A percentile compares a stretch with the other conserved stretches of the same genome.
Evolutionary conservation across 192 early-diverging fungal species (phyloP).

Genomic region (Obelidium mucronatum): DNA sequence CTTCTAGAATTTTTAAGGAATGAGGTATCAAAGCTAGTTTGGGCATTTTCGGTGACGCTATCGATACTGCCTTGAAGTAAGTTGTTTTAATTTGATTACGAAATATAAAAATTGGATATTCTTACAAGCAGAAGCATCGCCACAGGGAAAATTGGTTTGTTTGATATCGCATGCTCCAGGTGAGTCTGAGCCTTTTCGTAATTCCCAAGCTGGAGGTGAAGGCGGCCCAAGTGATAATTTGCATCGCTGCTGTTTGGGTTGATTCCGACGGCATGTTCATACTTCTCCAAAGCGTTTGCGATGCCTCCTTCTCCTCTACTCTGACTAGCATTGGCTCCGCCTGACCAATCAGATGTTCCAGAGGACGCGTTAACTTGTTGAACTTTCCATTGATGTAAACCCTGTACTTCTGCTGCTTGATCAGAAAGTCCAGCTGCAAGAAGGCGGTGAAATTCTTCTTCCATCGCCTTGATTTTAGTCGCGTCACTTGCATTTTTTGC

Average conservation of each 20-base stretch:
- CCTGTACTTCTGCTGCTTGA: slow-evolving; percentile 58
- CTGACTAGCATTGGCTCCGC: slow-evolving; percentile 7
- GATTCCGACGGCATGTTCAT: slow-evolving; percentile 39
- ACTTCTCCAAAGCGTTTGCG: slow-evolving; percentile 44
- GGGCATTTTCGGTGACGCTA: neutral
- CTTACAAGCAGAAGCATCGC: neutral
- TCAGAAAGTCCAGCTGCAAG: slow-evolving; percentile 41
- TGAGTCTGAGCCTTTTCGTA: slow-evolving; percentile 35
- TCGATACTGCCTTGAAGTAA: slow-evolving; percentile 4
- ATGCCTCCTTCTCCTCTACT: neutral
- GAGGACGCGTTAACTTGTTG: slow-evolving; percentile 34
- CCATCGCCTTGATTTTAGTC: slow-evolving; percentile 53
- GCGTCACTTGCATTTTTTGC: slow-evolving; percentile 45
- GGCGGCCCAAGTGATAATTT: slow-evolving; percentile 38
- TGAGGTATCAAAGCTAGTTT: neutral
- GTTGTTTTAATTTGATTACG: too few species aligned
- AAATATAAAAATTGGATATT: too few species aligned
- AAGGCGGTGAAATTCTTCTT: slow-evolving; percentile 57
- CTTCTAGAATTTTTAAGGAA: neutral
- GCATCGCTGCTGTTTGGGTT: slow-evolving; percentile 31
- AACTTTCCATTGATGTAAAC: slow-evolving; percentile 51
- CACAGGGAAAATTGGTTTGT: slow-evolving; percentile 27
- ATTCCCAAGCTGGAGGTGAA: slow-evolving; percentile 18
- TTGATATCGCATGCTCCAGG: slow-evolving; percentile 36
- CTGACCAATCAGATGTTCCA: neutral